Evolutionary conservation across 2,329 filamentous ascomycete genomes (phyloP).

Genomic region (Coniochaeta pulveracea): DNA sequence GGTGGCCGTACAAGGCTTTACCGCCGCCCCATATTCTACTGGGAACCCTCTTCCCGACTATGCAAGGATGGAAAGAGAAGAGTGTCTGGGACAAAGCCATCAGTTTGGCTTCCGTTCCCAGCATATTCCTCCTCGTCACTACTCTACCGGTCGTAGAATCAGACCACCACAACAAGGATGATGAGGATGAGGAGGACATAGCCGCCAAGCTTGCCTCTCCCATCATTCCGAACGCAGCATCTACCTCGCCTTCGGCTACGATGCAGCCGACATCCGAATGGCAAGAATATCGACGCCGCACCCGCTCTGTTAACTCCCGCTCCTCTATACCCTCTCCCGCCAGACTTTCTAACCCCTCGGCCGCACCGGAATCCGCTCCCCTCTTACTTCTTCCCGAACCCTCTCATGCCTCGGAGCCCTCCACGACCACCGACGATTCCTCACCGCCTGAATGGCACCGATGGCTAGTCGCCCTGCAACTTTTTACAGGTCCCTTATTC

Average conservation of each 20-base stretch:
- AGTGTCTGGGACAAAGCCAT: slow-evolving; percentile 74
- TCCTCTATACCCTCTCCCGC: slow-evolving; percentile 16
- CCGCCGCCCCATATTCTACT: slow-evolving; percentile 62
- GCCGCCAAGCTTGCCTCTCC: slow-evolving; percentile 18
- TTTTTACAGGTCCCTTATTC: slow-evolving; percentile 81
- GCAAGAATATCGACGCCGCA: slow-evolving; percentile 44
- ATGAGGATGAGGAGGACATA: slow-evolving; percentile 27
- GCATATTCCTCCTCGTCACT: slow-evolving; percentile 78
- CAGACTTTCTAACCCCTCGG: too few species aligned
- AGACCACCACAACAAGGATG: slow-evolving; percentile 38
- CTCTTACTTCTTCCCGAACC: slow-evolving; percentile 5
- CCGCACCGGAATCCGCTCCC: not conserved
- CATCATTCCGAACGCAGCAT: slow-evolving; percentile 17
- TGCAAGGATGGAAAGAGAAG: slow-evolving; percentile 74
- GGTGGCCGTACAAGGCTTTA: slow-evolving; percentile 73
- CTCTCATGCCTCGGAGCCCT: not conserved
- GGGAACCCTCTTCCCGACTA: slow-evolving; percentile 74
- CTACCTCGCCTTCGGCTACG: slow-evolving; percentile 6
- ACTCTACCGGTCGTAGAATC: slow-evolving; percentile 86
- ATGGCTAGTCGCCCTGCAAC: slow-evolving; percentile 78
- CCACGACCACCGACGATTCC: not conserved
- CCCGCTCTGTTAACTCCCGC: slow-evolving; percentile 19
- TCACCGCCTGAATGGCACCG: slow-evolving; percentile 59
- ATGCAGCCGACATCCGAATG: slow-evolving; percentile 41
- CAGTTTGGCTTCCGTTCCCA: slow-evolving; percentile 75